A percentile compares a stretch with the other conserved stretches of the same genome.
phyloP scores from a whole-genome alignment of 2,329 filamentous ascomycete species.

The Paraconiothyrium brasiliense region DNA sequence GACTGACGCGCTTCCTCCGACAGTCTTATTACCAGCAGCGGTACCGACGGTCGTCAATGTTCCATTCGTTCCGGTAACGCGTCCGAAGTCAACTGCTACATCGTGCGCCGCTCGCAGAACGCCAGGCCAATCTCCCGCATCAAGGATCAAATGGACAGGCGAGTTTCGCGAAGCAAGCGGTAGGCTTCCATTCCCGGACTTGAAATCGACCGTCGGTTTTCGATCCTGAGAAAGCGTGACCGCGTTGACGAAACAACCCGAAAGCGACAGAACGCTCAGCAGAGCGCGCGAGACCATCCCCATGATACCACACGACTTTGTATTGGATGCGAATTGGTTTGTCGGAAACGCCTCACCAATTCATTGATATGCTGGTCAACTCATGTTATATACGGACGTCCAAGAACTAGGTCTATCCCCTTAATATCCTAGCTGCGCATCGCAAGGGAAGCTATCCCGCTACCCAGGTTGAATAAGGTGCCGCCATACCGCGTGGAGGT shows the following conservation, averaged over 20 bases:
- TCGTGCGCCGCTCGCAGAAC: slow-evolving; percentile 74
- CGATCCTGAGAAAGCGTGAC: slow-evolving; percentile 56
- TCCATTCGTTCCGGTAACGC: slow-evolving; percentile 73
- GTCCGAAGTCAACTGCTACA: slow-evolving; percentile 73
- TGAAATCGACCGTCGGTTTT: slow-evolving; percentile 60
- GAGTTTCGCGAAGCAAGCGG: slow-evolving; percentile 43
- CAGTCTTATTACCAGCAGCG: slow-evolving; percentile 58
- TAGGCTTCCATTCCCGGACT: slow-evolving; percentile 49
- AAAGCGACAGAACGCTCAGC: slow-evolving; percentile 37
- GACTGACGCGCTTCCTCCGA: slow-evolving; percentile 48
- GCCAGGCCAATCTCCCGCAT: slow-evolving; percentile 68
- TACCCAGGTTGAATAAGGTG: slow-evolving; percentile 11
- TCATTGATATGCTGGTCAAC: slow-evolving; percentile 14
- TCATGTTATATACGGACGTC: slow-evolving; percentile 23
- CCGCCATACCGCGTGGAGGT: background rate
- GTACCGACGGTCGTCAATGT: slow-evolving; percentile 57
- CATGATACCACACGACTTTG: slow-evolving; percentile 29
- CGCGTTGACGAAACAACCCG: slow-evolving; percentile 29
- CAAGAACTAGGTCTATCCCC: slow-evolving; percentile 25
- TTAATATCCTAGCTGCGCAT: slow-evolving; percentile 31
- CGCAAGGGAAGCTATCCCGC: slow-evolving; percentile 8
- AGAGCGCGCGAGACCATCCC: slow-evolving; percentile 40
- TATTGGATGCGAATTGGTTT: slow-evolving; percentile 9
- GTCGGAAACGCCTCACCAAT: slow-evolving; percentile 26
- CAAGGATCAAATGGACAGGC: slow-evolving; percentile 43